These are phyloP conservation scores for Effrenium voratum DNA, from an alignment of 73 alveolate species.

Conservation along the genomic window DNA sequence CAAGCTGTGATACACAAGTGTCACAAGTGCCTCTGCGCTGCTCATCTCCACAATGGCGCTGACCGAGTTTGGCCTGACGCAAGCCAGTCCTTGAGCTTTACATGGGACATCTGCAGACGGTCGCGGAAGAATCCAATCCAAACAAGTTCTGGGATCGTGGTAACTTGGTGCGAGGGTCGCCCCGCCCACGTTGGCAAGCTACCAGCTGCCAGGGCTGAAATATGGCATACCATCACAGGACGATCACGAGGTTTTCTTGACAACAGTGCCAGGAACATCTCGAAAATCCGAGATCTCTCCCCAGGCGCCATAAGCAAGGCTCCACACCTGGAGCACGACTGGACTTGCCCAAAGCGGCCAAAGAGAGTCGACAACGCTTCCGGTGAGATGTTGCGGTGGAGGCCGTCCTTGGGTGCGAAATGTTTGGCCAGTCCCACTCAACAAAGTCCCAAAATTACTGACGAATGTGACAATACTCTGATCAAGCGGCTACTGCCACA, in stretches of 20 bases:
- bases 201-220: not conserved
- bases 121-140: no score
- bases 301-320: not conserved
- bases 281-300: not conserved
- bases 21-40: no score
- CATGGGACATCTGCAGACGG: no score
- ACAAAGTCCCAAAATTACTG: not conserved
- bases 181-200: not conserved
- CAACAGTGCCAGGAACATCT: not conserved
- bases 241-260: not conserved
- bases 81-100: no score
- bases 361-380: conserved; percentile 11
- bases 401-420: not conserved
- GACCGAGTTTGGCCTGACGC: no score
- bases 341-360: conserved; percentile 1
- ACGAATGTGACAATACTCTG: not conserved
- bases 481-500: not conserved
- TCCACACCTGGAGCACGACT: not conserved
- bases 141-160: no score
- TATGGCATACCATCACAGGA: not conserved
- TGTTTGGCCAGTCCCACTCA: not conserved
- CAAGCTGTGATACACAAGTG: no score
- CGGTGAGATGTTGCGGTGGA: conserved; percentile 11
- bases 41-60: no score
- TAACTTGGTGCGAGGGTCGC: not conserved